phyloP scores from a whole-genome alignment of 495 filamentous ascomycete species.

The Talaromyces nanjingensis region DNA sequence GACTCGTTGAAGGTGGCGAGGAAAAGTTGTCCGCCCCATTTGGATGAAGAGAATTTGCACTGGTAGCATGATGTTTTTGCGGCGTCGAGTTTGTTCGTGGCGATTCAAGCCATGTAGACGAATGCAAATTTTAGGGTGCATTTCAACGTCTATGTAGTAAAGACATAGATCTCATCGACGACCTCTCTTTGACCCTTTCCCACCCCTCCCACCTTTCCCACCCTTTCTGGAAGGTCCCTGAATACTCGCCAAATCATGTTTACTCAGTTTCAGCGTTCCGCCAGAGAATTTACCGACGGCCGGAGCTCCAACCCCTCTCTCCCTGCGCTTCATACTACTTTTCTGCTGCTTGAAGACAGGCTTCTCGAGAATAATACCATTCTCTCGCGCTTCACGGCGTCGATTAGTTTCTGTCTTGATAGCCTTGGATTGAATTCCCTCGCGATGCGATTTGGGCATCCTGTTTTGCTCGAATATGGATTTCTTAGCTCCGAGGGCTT shows the following conservation, averaged over 20 bases:
- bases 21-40: neutral
- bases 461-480: conserved; percentile 68
- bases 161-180: conserved; percentile 2
- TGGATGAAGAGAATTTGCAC: neutral
- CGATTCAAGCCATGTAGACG: neutral
- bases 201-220: conserved; percentile 20
- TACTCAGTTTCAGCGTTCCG: conserved; percentile 72
- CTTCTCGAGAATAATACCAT: conserved; percentile 83
- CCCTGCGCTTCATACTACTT: conserved; percentile 39
- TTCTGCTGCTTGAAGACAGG: conserved; percentile 39
- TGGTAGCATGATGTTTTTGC: neutral
- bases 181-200: conserved; percentile 13
- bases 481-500: conserved; percentile 68
- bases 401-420: conserved; percentile 59
- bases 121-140: neutral
- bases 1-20: neutral
- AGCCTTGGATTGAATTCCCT: conserved; percentile 66
- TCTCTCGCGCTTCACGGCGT: conserved; percentile 74
- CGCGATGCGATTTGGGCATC: conserved; percentile 76
- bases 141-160: neutral
- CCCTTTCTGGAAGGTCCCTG: conserved; percentile 25
- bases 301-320: conserved; percentile 66
- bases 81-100: neutral
- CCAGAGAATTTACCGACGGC: conserved; percentile 72
- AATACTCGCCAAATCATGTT: conserved; percentile 66